phyloP scores from a whole-genome alignment of 192 early-diverging fungal genomes.

The Coemansia sp. region DNA sequence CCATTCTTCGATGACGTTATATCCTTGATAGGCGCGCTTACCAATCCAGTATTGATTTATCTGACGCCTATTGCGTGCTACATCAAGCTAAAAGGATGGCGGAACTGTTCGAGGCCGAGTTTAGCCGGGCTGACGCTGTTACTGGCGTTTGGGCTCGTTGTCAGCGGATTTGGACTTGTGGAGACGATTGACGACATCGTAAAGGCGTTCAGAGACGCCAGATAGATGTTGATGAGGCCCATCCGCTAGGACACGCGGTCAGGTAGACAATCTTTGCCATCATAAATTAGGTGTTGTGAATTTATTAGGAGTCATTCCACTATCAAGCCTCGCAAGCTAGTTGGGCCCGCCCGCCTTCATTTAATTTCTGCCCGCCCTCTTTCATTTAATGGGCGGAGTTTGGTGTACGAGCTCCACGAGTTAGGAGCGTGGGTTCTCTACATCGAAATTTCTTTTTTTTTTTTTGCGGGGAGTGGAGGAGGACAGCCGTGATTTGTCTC shows the following conservation, averaged over 20 bases:
- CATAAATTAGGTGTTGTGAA: not conserved
- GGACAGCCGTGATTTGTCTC: not conserved
- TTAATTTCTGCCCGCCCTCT: not conserved
- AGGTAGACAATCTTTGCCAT: not conserved
- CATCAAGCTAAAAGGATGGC: constrained; percentile 67
- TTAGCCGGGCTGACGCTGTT: constrained; percentile 38
- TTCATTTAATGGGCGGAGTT: not conserved
- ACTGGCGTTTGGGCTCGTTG: constrained; percentile 58
- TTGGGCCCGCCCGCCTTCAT: too few species aligned
- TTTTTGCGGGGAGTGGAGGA: not conserved
- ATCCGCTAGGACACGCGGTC: not conserved
- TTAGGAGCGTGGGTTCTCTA: not conserved
- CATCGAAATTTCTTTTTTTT: not conserved
- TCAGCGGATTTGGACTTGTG: constrained; percentile 66
- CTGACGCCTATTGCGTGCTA: constrained; percentile 75
- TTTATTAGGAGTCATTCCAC: not conserved
- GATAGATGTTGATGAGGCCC: not conserved
- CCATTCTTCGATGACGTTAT: constrained; percentile 79
- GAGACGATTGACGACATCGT: constrained; percentile 63
- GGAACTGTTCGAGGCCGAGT: constrained; percentile 31
- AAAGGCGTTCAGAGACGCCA: constrained; percentile 29
- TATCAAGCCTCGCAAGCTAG: not conserved
- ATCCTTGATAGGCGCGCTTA: constrained; percentile 71
- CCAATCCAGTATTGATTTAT: constrained; percentile 71
- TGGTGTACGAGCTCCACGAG: not conserved